Base-by-base conservation (phyloP, 805 yeast species). In the Spathaspora sp. region DNA sequence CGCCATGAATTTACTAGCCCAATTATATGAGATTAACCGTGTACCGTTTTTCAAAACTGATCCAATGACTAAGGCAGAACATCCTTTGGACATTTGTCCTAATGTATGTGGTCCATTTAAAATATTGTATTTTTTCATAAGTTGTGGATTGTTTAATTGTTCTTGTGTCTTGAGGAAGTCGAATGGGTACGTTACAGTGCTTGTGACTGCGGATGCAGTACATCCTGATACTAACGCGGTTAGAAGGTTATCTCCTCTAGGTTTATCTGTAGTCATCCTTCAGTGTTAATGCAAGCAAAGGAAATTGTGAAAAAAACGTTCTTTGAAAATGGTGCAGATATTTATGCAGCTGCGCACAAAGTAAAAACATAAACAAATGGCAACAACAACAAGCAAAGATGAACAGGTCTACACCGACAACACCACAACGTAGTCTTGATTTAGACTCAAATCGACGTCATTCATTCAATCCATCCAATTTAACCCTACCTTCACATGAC, bases 31-130 rank as follows among this genome's bases (percentile, higher is more conserved):
- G 23, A 84, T 72, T 60, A 92, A 83, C 51, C 98, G 70, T 6
- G 90, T 80, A 6, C 81, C 75, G 4, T 96, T 85, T 66, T 91
- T 92, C 49, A 84, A 60, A 0, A 89, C 77, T 53, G 84, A 83
- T 4, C 97, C 97, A 0, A 83, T 56, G 38, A 89, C 86, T 53
- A 90, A 67, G 0, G 96, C 89, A 48, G 87, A 80, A 58, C 89
- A 81, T 1, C 98, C 97, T 18, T 67, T 70, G 60, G 63, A 70
- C 18, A 72, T 47, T 42, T 73, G 78, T 2, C 68, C 68, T 14
- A 73, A 39, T 1, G 68, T 56, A 38, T 62, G 55, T 2, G 75
- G 67, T 46, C 60, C 61, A 54, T 65, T 69, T 6, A 69, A 68
- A 14, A 69, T 65, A 29, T 66, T 61, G 57, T 60, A 67, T 51